Conservation (phyloP, 2,329 filamentous ascomycete genomes). For the Herpotrichia juniperi region DNA sequence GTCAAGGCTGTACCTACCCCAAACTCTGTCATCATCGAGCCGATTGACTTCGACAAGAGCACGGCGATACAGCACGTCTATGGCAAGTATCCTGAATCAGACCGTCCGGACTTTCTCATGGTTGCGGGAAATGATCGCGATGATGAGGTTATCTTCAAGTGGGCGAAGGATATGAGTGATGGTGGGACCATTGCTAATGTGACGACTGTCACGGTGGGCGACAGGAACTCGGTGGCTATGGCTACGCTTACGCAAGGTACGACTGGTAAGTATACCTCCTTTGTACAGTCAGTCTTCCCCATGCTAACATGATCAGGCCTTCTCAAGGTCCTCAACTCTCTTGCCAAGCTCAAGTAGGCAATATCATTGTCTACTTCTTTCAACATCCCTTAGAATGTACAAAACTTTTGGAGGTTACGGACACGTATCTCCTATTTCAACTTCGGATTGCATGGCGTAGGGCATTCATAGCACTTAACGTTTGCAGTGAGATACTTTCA, state of each 20-base stretch:
- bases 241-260: constrained; percentile 89
- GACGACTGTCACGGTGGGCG: constrained; percentile 84
- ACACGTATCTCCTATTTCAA: constrained; percentile 1
- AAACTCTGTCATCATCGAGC: constrained; percentile 82
- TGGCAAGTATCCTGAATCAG: constrained; percentile 46
- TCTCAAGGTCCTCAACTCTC: constrained; percentile 34
- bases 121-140: constrained; percentile 90
- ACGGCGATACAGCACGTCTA: constrained; percentile 80
- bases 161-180: constrained; percentile 79
- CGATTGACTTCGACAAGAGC: constrained; percentile 84
- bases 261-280: constrained; percentile 67
- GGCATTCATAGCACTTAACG: too few relatives aligned
- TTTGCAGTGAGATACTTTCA: background rate
- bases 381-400: background rate
- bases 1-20: constrained; percentile 85
- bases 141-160: constrained; percentile 91
- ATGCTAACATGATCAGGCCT: constrained; percentile 32
- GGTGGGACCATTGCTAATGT: constrained; percentile 62
- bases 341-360: constrained; percentile 21
- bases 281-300: background rate
- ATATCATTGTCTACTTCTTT: background rate
- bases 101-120: constrained; percentile 77
- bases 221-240: constrained; percentile 84
- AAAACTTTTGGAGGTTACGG: background rate
- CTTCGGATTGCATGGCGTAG: background rate